These are phyloP conservation scores for Clonostachys byssicola DNA, from an alignment of 2,329 filamentous ascomycete genomes.

Conservation along the genomic window DNA sequence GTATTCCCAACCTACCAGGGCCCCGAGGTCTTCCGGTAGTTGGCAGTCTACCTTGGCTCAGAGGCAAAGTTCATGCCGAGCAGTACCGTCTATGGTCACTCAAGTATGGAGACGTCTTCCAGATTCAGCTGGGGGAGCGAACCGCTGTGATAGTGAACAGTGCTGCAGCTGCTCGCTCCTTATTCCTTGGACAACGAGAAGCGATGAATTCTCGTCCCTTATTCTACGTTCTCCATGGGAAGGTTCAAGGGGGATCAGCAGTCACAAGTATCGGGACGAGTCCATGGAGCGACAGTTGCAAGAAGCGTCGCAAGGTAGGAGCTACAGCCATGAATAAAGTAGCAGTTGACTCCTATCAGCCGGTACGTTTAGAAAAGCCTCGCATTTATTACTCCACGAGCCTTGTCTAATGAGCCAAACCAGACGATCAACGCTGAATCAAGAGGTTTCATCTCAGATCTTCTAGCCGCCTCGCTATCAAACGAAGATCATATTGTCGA, in stretches of 20 bases:
- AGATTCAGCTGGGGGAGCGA: neutral
- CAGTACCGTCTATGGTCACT: neutral
- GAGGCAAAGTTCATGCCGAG: neutral
- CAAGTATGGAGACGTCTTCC: neutral
- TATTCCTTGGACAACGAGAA: slow-evolving; percentile 23
- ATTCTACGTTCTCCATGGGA: slow-evolving; percentile 59
- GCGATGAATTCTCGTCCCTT: slow-evolving; percentile 61
- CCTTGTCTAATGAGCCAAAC: neutral
- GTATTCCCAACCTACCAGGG: neutral
- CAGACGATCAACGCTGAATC: neutral
- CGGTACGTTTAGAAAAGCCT: neutral
- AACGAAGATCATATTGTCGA: neutral
- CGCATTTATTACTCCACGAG: neutral
- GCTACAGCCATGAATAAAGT: neutral
- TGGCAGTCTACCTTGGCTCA: neutral
- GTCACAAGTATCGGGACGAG: slow-evolving; percentile 54
- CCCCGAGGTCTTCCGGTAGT: neutral
- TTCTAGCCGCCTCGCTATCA: neutral
- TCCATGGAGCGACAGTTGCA: slow-evolving; percentile 66
- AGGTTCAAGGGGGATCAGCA: slow-evolving; percentile 34
- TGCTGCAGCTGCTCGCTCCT: neutral
- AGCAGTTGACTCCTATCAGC: neutral
- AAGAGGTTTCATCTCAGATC: neutral
- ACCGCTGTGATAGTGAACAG: neutral
- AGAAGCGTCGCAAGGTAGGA: slow-evolving; percentile 24